Base-by-base conservation (phyloP, 2,329 filamentous ascomycete genomes). In the Lecanicillium sp. region DNA sequence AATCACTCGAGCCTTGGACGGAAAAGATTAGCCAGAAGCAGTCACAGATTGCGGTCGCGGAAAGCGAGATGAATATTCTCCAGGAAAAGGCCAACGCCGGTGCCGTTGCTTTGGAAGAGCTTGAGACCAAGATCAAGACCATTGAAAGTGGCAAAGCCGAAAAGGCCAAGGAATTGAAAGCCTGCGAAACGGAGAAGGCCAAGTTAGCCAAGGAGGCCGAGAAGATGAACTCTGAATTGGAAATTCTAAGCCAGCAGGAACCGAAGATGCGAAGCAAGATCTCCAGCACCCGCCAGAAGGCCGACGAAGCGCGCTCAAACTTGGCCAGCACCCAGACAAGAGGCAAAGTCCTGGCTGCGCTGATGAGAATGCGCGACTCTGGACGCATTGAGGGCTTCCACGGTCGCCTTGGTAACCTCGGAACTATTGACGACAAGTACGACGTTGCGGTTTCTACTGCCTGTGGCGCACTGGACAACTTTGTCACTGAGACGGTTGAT, bases 391-490 rank as follows among this genome's bases (percentile, higher is more conserved):
- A 96, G 53, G 92, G 94, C 3, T 98, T 98, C 64, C 88, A 98
- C 54, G 92, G 92, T 18, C 81, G 92, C 22, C 79, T 98, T 4
- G 94, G 92, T 9, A 96, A 97, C 50, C 75, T 98, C 1, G 92
- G 92, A 31, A 81, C 86, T 1, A 98, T 98, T 49, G 89, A 98
- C 53, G 74, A 86, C 56, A 87, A 86, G 61, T 98, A 94, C 59
- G 92, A 98, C 54, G 79, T 98, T 31, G 92, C 92, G n/a, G 95
- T 98, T 44, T 98, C 94, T 0, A 98, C 92, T 0, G 94, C 92
- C 10, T 97, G 92, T 50, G 81, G 86, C 33, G 76, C 84, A 3
- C 76, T 98, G 9, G 87, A 98, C 61, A 95, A 97, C 56, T 89
- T 98, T 61, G 90, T 98, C 9, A 94, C 94, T 1, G 92, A 97